A percentile compares a stretch with the other conserved stretches of the same genome.
These are phyloP conservation scores for Aeschynomene evenia DNA, from an alignment of 306 rosid species.

Conservation along the genomic window DNA sequence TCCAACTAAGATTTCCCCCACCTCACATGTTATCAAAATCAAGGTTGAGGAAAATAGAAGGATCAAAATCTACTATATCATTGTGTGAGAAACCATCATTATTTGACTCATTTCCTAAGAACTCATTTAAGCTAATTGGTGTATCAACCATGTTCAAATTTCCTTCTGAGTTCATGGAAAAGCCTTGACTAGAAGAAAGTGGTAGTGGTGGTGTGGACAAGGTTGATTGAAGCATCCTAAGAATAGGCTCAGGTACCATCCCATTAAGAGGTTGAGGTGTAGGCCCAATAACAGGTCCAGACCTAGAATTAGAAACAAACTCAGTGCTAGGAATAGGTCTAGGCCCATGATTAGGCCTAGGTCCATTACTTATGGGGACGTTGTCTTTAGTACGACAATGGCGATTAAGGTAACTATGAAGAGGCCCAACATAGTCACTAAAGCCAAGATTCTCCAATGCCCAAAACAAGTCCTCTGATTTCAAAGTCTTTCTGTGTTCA, in stretches of 20 bases:
- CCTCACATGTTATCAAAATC: no score
- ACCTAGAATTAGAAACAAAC: no score
- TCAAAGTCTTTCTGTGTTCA: not conserved
- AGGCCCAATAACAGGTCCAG: no score
- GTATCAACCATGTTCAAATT: not conserved
- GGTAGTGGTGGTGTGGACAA: not conserved
- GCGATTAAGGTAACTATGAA: not conserved
- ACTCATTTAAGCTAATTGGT: no score
- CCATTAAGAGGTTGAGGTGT: not conserved
- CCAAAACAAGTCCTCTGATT: constrained; percentile 17
- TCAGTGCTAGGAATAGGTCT: not conserved
- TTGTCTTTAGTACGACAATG: not conserved
- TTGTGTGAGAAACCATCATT: not conserved
- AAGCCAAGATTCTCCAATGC: not conserved
- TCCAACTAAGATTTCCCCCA: no score
- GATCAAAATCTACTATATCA: not conserved
- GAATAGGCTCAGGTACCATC: not conserved
- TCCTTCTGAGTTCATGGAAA: not conserved
- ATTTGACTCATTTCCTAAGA: not conserved
- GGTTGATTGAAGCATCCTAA: not conserved
- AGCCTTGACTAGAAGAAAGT: not conserved
- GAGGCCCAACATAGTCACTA: not conserved
- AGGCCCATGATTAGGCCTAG: not conserved
- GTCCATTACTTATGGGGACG: no score
- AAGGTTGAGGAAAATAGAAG: not conserved